Base-by-base conservation (phyloP, 1,284 basidiomycete genomes). In the Trichosporon coremiiforme region DNA sequence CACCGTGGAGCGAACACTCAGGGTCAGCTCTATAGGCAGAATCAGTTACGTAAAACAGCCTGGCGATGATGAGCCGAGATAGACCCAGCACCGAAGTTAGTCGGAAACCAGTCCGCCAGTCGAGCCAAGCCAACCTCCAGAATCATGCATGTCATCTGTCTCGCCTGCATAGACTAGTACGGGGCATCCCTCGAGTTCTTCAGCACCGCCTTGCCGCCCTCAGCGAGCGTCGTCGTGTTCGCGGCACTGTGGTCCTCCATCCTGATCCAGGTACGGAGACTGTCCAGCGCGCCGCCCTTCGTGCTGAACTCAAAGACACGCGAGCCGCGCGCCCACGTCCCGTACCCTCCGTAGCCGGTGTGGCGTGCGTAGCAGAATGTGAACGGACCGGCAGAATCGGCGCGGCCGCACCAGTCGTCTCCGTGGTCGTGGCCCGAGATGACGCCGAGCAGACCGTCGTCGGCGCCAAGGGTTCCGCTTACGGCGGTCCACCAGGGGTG, bases 361-460 rank as follows among this genome's bases (percentile, higher is more conserved):
- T 70, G 69, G 4, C 68, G 62, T 15, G 35, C 69, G 60, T 66
- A 70, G 64, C 69, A 70, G 66, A 70, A 70, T 4, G 66, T 35
- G 63, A 45, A 70, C 53, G 69, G 69, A 6, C 69, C 69, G 12
- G 67, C 53, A n/a, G 64, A 50, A 1, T 55, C 22, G 38, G 64
- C 65, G 9, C 71, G 67, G 33, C 68, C 74, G 60, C 75, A 76
- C 75, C 75, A 76, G n/a, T 55, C 68, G 66, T 76, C 70, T n/a
- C 73, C 75, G 45, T 76, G 75, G 64, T 75, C 74, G 68, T 76
- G 75, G 13, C 75, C 75, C 6, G 71, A 67, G 20, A 68, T 71
- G n/a, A 76, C 64, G 7, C 74, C 71, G 0, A 70, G 25, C 5
- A 68, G 66, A 25, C 70, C 68, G n/a, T 47, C 69, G 22, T 25